These are phyloP conservation scores for Hippophae tibetana DNA, from an alignment of 306 rosid genomes.

Conservation along the genomic window DNA sequence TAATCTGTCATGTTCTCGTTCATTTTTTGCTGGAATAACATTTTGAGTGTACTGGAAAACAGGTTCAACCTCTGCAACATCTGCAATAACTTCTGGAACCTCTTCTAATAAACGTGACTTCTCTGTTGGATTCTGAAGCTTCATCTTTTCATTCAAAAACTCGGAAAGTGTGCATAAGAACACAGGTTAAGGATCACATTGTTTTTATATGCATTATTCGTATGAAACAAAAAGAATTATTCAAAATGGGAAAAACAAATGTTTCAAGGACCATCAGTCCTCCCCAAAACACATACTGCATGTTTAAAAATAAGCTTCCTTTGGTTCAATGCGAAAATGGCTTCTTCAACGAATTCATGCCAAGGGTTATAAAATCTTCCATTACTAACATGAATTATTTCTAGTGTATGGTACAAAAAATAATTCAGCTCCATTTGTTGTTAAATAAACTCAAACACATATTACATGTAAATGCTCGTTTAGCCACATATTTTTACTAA, in stretches of 20 bases:
- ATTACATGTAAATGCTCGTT: no score
- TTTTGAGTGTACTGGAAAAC: conserved; percentile 12
- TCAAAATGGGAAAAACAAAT: neutral
- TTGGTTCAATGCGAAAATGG: no score
- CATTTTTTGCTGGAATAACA: conserved; percentile 18
- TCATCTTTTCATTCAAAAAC: conserved; percentile 37
- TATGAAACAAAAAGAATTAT: neutral
- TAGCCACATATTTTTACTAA: no score
- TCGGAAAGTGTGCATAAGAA: conserved; percentile 38
- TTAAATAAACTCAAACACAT: no score
- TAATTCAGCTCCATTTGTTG: no score
- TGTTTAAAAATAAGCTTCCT: no score
- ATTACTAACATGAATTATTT: no score
- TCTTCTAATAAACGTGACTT: conserved; percentile 43
- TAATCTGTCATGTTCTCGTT: conserved; percentile 23
- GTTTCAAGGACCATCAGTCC: neutral
- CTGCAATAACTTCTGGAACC: conserved; percentile 52
- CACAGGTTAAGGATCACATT: conserved; percentile 42
- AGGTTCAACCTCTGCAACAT: conserved; percentile 21
- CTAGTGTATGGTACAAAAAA: no score
- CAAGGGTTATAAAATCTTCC: no score
- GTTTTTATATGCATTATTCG: neutral
- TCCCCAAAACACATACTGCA: neutral
- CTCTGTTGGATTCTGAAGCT: conserved; percentile 42
- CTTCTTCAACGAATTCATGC: no score